Conservation (phyloP, 2,329 filamentous ascomycete genomes). For the Exophiala xenobiotica region DNA sequence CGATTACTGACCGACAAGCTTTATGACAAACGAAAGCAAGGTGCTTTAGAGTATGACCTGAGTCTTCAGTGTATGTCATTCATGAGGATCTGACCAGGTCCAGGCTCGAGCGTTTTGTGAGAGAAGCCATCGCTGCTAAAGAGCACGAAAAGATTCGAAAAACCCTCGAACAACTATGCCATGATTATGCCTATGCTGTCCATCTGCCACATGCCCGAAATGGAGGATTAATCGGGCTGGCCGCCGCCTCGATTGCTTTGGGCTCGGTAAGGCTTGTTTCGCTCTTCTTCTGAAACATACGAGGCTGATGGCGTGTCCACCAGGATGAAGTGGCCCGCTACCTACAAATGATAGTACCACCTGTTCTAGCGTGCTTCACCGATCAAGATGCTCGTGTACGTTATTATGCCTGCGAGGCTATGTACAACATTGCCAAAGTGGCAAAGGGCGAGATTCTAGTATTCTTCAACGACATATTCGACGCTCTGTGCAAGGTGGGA, state of each 20-base stretch:
- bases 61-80: slow-evolving; percentile 6
- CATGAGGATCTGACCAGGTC: slow-evolving; percentile 21
- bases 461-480: slow-evolving; percentile 98
- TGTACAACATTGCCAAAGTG: slow-evolving; percentile 99
- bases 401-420: slow-evolving; percentile 98
- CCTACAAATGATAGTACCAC: slow-evolving; percentile 89
- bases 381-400: slow-evolving; percentile 96
- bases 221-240: slow-evolving; percentile 90
- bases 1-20: slow-evolving; percentile 95
- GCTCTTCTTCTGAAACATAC: not conserved
- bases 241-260: slow-evolving; percentile 91
- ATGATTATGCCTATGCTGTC: slow-evolving; percentile 95
- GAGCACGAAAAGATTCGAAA: slow-evolving; percentile 79
- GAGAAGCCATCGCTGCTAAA: slow-evolving; percentile 72
- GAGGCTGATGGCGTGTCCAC: slow-evolving; percentile 1
- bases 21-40: slow-evolving; percentile 96
- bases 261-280: slow-evolving; percentile 68
- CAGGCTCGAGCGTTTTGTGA: slow-evolving; percentile 86
- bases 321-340: slow-evolving; percentile 84
- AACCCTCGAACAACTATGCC: slow-evolving; percentile 93
- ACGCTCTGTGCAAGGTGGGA: slow-evolving; percentile 87
- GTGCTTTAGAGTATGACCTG: slow-evolving; percentile 76
- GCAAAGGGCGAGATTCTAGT: slow-evolving; percentile 95
- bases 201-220: slow-evolving; percentile 96
- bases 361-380: slow-evolving; percentile 93